Evolutionary conservation across 2,329 filamentous ascomycete genomes (phyloP).

Genomic region (Beauveria asiatica): DNA sequence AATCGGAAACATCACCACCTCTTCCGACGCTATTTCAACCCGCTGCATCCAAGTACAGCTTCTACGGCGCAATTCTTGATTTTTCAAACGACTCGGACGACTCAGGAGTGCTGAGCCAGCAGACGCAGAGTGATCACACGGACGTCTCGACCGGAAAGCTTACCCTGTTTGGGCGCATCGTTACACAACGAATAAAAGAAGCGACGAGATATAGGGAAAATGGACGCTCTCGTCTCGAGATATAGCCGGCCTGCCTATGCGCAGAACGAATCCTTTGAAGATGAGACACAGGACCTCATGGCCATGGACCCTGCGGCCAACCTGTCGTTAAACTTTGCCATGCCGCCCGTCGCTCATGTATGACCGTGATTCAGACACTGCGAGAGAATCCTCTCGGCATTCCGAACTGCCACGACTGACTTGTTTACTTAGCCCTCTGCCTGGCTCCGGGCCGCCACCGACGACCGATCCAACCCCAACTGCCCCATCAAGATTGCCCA

Average conservation of each 20-base stretch:
- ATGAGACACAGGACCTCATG: slow-evolving; percentile 66
- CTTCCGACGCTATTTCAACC: neutral
- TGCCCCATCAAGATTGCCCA: slow-evolving; percentile 99
- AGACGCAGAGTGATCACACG: neutral
- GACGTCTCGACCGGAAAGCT: neutral
- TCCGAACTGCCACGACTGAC: neutral
- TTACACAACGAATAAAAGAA: neutral
- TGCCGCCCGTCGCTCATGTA: slow-evolving; percentile 88
- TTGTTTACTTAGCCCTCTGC: slow-evolving; percentile 59
- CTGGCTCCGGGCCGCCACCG: slow-evolving; percentile 94
- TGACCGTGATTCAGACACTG: slow-evolving; percentile 19
- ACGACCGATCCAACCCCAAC: slow-evolving; percentile 92
- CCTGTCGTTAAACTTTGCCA: slow-evolving; percentile 85
- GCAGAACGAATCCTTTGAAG: slow-evolving; percentile 60
- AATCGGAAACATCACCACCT: slow-evolving; percentile 6
- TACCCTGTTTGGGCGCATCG: neutral
- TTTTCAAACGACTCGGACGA: neutral
- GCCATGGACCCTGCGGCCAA: slow-evolving; percentile 64
- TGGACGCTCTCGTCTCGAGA: slow-evolving; percentile 89
- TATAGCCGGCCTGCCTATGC: slow-evolving; percentile 75
- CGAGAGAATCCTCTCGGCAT: neutral
- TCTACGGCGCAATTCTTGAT: neutral
- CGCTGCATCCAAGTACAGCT: neutral
- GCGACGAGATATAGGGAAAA: slow-evolving; percentile 29
- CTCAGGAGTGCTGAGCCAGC: neutral